Evolutionary conservation across 108 stramenopile species (phyloP), one percentile per base, ranked within the genome.

Genomic region (Cyclotella atomus): DNA sequence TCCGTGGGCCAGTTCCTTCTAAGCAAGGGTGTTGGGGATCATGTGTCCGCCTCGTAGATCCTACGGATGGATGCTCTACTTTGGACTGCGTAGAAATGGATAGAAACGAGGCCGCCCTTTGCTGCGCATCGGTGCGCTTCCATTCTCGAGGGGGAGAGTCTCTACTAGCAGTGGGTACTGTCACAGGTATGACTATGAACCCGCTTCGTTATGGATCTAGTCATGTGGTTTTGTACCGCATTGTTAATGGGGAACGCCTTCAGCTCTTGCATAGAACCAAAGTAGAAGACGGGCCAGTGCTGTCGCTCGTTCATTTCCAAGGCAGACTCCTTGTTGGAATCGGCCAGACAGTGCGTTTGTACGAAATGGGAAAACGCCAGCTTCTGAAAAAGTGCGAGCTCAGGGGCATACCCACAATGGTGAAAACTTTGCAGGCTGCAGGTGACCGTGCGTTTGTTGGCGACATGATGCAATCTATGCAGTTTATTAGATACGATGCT

Each of bases 341-440:
- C 68, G 99, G 99, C 8, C 80, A 77, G 20, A 79, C 73, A 23
- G 61, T 98, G 9, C 91, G 97, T 23, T 78, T 98, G 35, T 99
- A 97, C 73, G 97, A 97, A 64, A 88, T 98, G 86, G 99, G 99
- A 21, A 98, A 97, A 80, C 94, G 94, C 20, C 98, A 98, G 77
- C 87, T 99, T 20, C 67, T 99, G 41, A 92, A 96, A 65, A 98
- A 98, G 88, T 96, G 97, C 60, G 98, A 98, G 83, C 78, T 93
- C 29, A 84, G 92, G 28, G 85, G 83, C 25, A 78, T 96, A 56
- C 97, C 97, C 5, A 97, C 86, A 17, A 87, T 88, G 82, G 94
- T 98, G 43, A 92, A 94, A 65, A 86, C 85, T 2, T 55, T 98
- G 10, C 94, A 95, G 71, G 85, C 88, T 21, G 87, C 89, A 27